phyloP scores from a whole-genome alignment of 2,329 filamentous ascomycete genomes.

The Apiospora saccharicola region DNA sequence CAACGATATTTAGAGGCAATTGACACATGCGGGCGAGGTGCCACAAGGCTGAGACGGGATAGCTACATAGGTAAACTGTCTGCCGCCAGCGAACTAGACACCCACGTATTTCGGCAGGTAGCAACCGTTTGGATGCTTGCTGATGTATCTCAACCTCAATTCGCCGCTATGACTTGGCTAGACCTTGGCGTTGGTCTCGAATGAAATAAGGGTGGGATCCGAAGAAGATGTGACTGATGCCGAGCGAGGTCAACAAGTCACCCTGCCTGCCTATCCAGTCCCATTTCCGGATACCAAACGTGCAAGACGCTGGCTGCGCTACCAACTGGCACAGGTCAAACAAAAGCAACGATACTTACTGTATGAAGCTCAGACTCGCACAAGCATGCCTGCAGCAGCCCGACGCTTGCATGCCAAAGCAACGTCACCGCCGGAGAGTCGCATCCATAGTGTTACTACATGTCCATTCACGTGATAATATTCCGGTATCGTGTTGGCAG shows the following conservation, averaged over 20 bases:
- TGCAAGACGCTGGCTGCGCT: too few species aligned
- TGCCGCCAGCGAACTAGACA: background rate
- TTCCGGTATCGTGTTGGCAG: too few species aligned
- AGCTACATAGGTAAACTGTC: too few species aligned
- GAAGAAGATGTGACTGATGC: background rate
- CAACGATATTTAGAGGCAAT: background rate
- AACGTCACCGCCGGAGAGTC: background rate
- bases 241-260: background rate
- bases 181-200: background rate
- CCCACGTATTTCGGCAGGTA: background rate
- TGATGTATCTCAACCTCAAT: background rate
- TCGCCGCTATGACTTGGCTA: background rate
- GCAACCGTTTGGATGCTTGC: background rate
- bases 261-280: background rate
- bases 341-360: background rate
- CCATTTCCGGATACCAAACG: too few species aligned
- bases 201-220: background rate
- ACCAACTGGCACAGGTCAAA: background rate
- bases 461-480: too few species aligned
- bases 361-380: background rate
- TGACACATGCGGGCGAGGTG: slow-evolving; percentile 3
- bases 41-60: slow-evolving; percentile 13
- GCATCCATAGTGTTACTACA: background rate
- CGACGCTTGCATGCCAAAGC: background rate
- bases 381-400: background rate